These are phyloP conservation scores for Citrus maxima DNA, from an alignment of 345 rosid species.

Conservation along the genomic window DNA sequence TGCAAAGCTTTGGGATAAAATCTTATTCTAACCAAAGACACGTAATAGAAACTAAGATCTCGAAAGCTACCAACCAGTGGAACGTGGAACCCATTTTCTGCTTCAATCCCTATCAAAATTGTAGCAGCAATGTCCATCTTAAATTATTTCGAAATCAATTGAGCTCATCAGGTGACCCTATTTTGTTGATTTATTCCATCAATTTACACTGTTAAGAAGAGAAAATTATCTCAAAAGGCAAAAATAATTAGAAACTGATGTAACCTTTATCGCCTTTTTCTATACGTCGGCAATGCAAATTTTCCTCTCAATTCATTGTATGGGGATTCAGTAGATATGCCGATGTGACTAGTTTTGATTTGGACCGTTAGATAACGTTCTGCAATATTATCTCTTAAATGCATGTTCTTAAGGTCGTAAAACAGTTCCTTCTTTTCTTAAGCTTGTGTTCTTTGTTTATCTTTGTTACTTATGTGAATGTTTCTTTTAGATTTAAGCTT, in stretches of 20 bases:
- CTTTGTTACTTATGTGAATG: too few relatives aligned
- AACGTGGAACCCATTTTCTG: slow-evolving; percentile 11
- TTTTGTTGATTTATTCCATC: slow-evolving; percentile 4
- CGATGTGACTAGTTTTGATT: neutral
- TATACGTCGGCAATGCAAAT: neutral
- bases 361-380: neutral
- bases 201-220: neutral
- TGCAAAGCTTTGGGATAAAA: too few relatives aligned
- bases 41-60: too few relatives aligned
- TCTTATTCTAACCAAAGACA: too few relatives aligned
- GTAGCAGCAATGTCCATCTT: neutral
- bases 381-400: too few relatives aligned
- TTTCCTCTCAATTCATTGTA: neutral
- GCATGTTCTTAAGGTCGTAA: too few relatives aligned
- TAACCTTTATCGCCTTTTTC: neutral
- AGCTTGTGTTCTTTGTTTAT: too few relatives aligned
- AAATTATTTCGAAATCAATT: neutral
- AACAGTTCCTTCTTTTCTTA: too few relatives aligned
- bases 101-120: slow-evolving; percentile 10
- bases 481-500: too few relatives aligned
- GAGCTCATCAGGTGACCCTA: slow-evolving; percentile 2
- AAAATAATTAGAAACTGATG: neutral
- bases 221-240: neutral
- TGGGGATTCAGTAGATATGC: neutral
- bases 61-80: neutral